A percentile compares a stretch with the other conserved stretches of the same genome.
phyloP scores from a whole-genome alignment of 1,139 yeast species.

The Nakaseomyces uthaithaninus region DNA sequence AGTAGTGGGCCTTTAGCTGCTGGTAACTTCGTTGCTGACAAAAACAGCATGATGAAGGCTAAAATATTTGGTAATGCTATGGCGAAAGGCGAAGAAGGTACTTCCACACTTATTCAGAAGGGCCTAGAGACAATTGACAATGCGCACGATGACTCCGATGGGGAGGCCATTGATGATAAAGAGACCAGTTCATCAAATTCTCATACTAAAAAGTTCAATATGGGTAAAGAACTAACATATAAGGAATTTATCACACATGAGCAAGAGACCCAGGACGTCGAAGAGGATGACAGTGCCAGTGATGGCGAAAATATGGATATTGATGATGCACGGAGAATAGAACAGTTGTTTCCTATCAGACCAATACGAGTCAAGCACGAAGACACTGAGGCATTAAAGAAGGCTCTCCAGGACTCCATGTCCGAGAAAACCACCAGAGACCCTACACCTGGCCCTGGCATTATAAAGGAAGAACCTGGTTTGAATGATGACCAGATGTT shows the following conservation, averaged over 20 bases:
- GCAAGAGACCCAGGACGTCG: slow-evolving; percentile 31
- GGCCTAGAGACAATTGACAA: slow-evolving; percentile 30
- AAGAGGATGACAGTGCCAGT: slow-evolving; percentile 34
- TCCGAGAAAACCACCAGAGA: slow-evolving; percentile 27
- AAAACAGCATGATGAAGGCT: slow-evolving; percentile 16
- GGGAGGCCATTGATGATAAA: slow-evolving; percentile 11
- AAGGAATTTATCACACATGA: slow-evolving; percentile 5
- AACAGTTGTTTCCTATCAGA: slow-evolving; percentile 44
- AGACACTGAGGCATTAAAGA: slow-evolving; percentile 27
- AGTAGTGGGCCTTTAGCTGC: slow-evolving; percentile 66
- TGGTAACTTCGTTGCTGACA: slow-evolving; percentile 43
- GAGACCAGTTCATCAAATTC: slow-evolving; percentile 25
- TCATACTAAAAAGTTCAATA: slow-evolving; percentile 43
- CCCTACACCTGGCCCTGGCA: slow-evolving; percentile 25
- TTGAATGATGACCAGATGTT: slow-evolving; percentile 15
- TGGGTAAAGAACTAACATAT: slow-evolving; percentile 48
- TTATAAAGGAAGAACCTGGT: slow-evolving; percentile 13
- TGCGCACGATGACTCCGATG: slow-evolving; percentile 20
- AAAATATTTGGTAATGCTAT: slow-evolving; percentile 24
- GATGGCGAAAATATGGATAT: slow-evolving; percentile 27
- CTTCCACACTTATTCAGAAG: slow-evolving; percentile 22
- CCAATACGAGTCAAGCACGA: slow-evolving; percentile 40
- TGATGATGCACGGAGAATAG: slow-evolving; percentile 32
- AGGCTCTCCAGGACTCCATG: slow-evolving; percentile 22
- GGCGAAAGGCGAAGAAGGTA: slow-evolving; percentile 25